Evolutionary conservation across 1,284 basidiomycete species (phyloP), one percentile per base, ranked within the genome.

Genomic region (Heterobasidion occidentale): DNA sequence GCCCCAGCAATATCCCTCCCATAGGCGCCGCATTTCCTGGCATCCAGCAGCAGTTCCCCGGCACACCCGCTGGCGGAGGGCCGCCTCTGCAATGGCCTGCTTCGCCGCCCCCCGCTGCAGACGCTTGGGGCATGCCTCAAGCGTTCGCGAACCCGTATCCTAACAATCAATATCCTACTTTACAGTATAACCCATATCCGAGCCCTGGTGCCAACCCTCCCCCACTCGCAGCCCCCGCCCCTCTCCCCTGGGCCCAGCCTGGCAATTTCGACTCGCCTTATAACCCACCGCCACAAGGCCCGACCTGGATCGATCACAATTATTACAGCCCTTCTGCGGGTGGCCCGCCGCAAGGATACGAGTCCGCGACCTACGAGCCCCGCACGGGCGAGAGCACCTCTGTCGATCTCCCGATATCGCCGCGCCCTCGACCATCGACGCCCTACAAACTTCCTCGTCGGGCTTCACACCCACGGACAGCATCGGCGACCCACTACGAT

Each of bases 401-500:
- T 9, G 35, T 47, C 45, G 42, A 33, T 38, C 12, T 42, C 5
- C n/a, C 27, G 27, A 27, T 27, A 27, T 27, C 27, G 27, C 27
- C 46, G 34, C 53, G 27, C 35, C 46, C 42, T 12, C 38, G n/a
- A 15, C 36, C 45, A 14, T 27, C 35, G 53, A 19, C 53, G 36
- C 9, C 35, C 19, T 34, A 33, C 7, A 11, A 27, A 38, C 19
- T 12, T 35, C 14, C 35, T 36, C 12, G 20, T 8, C 33, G 36
- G 34, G 19, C 27, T 52, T 56, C n/a, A 42, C 54, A 33, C 53
- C 57, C 9, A 11, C 12, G 7, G 3, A 20, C 20, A 4, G 20
- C 42, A 7, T 46, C 17, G 15, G 56, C 57, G 14, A 52, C 47
- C 3, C 33, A 53, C 33, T 61, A 59, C 34, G 61, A 62, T 47